Evolutionary conservation across 768 basidiomycete species (phyloP).

Genomic region (Rubroboletus pulcherrimus): DNA sequence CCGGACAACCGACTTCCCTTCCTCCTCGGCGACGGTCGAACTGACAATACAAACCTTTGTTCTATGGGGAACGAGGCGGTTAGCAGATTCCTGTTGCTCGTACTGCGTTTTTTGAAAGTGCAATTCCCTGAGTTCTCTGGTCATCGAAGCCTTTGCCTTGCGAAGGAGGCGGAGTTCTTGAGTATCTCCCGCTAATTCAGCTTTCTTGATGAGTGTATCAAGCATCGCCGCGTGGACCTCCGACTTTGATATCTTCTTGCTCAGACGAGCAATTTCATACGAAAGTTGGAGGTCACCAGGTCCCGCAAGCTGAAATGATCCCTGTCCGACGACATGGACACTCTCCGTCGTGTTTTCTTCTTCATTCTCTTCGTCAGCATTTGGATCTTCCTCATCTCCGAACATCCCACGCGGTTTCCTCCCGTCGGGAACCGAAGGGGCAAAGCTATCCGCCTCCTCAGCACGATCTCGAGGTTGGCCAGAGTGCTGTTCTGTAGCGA

Average conservation of each 20-base stretch:
- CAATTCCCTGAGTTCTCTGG: slow-evolving; percentile 76
- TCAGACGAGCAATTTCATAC: slow-evolving; percentile 78
- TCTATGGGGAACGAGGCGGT: slow-evolving; percentile 76
- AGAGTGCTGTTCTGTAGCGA: slow-evolving; percentile 71
- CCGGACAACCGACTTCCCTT: slow-evolving; percentile 85
- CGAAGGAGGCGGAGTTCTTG: slow-evolving; percentile 80
- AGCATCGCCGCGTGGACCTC: slow-evolving; percentile 81
- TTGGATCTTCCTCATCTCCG: slow-evolving; percentile 37
- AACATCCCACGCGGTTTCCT: slow-evolving; percentile 31
- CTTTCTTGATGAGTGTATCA: slow-evolving; percentile 87
- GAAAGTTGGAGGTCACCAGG: slow-evolving; percentile 89
- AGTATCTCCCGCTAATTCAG: slow-evolving; percentile 87
- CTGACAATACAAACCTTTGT: slow-evolving; percentile 84
- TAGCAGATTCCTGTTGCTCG: slow-evolving; percentile 91
- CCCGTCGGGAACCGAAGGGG: slow-evolving; percentile 5
- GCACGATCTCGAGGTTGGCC: slow-evolving; percentile 14
- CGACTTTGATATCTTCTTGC: slow-evolving; percentile 69
- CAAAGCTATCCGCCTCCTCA: slow-evolving; percentile 7
- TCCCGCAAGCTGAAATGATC: slow-evolving; percentile 70
- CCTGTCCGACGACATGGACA: slow-evolving; percentile 35
- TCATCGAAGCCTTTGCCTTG: slow-evolving; percentile 78
- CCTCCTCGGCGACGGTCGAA: slow-evolving; percentile 77
- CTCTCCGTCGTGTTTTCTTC: slow-evolving; percentile 32
- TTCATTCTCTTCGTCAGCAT: slow-evolving; percentile 45
- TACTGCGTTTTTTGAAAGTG: slow-evolving; percentile 90